A percentile compares a stretch with the other conserved stretches of the same genome.
Evolutionary conservation across 2,329 filamentous ascomycete species (phyloP).

Genomic region (Colletotrichum graminicola): DNA sequence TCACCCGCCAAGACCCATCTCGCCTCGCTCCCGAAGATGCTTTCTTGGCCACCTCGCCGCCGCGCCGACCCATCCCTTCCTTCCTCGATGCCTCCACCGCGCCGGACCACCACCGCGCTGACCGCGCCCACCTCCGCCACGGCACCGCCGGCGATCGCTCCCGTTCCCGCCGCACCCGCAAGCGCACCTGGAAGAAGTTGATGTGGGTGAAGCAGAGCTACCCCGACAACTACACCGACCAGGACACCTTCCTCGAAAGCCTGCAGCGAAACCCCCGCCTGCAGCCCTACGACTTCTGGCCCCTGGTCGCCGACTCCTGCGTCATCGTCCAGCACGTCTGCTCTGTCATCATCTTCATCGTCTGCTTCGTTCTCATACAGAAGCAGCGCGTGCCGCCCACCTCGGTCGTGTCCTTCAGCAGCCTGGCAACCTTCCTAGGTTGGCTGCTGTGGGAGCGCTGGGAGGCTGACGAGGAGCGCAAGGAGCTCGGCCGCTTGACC

Average conservation of each 20-base stretch:
- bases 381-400: slow-evolving; percentile 89
- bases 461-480: slow-evolving; percentile 73
- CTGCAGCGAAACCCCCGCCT: slow-evolving; percentile 94
- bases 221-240: slow-evolving; percentile 99
- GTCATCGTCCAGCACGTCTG: slow-evolving; percentile 98
- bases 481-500: slow-evolving; percentile 20
- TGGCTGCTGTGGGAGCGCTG: slow-evolving; percentile 95
- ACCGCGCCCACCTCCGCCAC: slow-evolving; percentile 44
- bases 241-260: slow-evolving; percentile 95
- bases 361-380: slow-evolving; percentile 92
- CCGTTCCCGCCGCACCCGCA: slow-evolving; percentile 76
- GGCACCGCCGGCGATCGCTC: slow-evolving; percentile 64
- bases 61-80: slow-evolving; percentile 60
- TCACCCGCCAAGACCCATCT: slow-evolving; percentile 66
- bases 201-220: slow-evolving; percentile 98
- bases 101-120: slow-evolving; percentile 43
- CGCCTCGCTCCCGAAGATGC: slow-evolving; percentile 89
- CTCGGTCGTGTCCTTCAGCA: slow-evolving; percentile 89
- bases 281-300: slow-evolving; percentile 98
- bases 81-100: slow-evolving; percentile 42
- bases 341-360: slow-evolving; percentile 93
- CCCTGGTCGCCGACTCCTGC: slow-evolving; percentile 91
- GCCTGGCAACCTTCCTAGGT: slow-evolving; percentile 83
- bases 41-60: slow-evolving; percentile 73
- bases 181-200: slow-evolving; percentile 90